Conservation (phyloP, 1,284 basidiomycete genomes). For the Boletus hoseneyae region DNA sequence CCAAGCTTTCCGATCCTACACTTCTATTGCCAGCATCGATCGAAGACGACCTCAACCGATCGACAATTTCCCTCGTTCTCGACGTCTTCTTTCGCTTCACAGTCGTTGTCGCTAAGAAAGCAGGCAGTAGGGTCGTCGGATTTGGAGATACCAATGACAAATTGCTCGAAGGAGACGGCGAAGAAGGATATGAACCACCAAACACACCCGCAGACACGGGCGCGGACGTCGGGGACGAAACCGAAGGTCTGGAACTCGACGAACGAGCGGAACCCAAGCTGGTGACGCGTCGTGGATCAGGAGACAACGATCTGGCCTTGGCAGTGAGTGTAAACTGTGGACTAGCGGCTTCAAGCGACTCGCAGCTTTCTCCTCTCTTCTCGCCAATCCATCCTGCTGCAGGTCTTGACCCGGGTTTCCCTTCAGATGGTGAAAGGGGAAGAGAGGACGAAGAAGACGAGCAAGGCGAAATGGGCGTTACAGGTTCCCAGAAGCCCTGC, state of each 20-base stretch:
- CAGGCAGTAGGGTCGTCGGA: slow-evolving; percentile 20
- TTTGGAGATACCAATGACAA: slow-evolving; percentile 5
- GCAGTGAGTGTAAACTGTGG: neutral
- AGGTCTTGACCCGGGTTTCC: slow-evolving; percentile 2
- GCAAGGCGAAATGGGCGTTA: slow-evolving; percentile 20
- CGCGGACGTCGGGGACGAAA: slow-evolving; percentile 10
- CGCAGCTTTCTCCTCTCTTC: neutral
- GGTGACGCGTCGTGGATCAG: slow-evolving; percentile 6
- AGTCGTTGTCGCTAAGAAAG: slow-evolving; percentile 20
- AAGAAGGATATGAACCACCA: slow-evolving; percentile 13
- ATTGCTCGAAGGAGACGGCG: slow-evolving; percentile 7
- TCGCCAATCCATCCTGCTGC: slow-evolving; percentile 7
- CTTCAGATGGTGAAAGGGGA: slow-evolving; percentile 18
- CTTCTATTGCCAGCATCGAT: slow-evolving; percentile 20
- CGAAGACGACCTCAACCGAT: slow-evolving; percentile 27
- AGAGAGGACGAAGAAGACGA: slow-evolving; percentile 20
- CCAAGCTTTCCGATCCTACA: slow-evolving; percentile 8
- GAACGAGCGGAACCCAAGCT: slow-evolving; percentile 8
- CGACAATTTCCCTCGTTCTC: slow-evolving; percentile 30
- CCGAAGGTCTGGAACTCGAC: slow-evolving; percentile 8
- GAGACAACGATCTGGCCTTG: slow-evolving; percentile 21
- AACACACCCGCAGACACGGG: slow-evolving; percentile 8
- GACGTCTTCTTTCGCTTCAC: slow-evolving; percentile 28
- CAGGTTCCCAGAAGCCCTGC: slow-evolving; percentile 33
- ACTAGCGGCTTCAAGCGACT: slow-evolving; percentile 1